A percentile compares a stretch with the other conserved stretches of the same genome.
These are phyloP conservation scores for Trichomonas vaginalis DNA, from an alignment of 208 protist genomes.

Conservation along the genomic window DNA sequence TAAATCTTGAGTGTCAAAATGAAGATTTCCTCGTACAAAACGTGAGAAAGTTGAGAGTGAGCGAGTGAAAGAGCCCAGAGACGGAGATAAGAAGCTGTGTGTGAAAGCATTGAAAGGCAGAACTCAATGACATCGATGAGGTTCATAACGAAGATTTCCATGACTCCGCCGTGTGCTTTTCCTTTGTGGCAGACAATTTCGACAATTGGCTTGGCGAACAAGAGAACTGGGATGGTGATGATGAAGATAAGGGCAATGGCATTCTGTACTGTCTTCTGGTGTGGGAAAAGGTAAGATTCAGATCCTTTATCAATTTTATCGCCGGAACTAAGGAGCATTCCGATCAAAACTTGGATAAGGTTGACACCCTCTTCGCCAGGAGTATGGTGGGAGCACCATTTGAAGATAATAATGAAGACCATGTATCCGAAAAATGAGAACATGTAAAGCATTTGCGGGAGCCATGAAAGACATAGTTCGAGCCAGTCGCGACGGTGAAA, in stretches of 20 bases:
- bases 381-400: slow-evolving; percentile 62
- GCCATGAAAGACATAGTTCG: slow-evolving; percentile 48
- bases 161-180: slow-evolving; percentile 46
- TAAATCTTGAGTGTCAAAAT: not conserved
- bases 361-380: not conserved
- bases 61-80: slow-evolving; percentile 98
- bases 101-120: slow-evolving; percentile 87
- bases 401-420: slow-evolving; percentile 79
- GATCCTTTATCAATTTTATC: not conserved
- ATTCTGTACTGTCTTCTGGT: not conserved
- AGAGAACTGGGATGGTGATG: slow-evolving; percentile 22
- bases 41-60: slow-evolving; percentile 60
- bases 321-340: not conserved
- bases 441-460: slow-evolving; percentile 87
- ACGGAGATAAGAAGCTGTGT: slow-evolving; percentile 98
- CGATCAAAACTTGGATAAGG: not conserved
- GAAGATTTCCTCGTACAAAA: slow-evolving; percentile 25
- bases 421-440: slow-evolving; percentile 66
- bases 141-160: slow-evolving; percentile 82
- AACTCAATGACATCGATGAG: slow-evolving; percentile 99
- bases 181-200: not conserved
- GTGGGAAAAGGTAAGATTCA: not conserved
- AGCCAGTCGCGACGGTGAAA: slow-evolving; percentile 25
- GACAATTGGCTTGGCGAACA: slow-evolving; percentile 23
- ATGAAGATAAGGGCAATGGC: slow-evolving; percentile 9